Percentiles rank a stretch among this genome's conserved stretches.
Conservation (phyloP, 768 basidiomycete genomes). For the Hygrocybe coccinea region DNA sequence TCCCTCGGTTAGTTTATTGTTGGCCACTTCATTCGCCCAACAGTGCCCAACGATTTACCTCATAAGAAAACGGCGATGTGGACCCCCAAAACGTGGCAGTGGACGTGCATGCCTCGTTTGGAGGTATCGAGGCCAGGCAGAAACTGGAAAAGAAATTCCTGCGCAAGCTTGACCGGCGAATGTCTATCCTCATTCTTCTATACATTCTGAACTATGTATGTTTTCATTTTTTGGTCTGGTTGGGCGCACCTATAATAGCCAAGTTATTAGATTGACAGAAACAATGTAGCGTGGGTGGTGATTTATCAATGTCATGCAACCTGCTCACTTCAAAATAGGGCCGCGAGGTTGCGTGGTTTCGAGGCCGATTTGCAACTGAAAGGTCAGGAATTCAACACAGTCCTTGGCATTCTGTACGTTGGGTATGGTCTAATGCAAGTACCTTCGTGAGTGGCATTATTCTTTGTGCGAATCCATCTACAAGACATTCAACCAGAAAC, state of each 20-base stretch:
- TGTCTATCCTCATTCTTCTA: slow-evolving; percentile 46
- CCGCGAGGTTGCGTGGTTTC: slow-evolving; percentile 62
- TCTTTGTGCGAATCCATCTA: not conserved
- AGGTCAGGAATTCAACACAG: slow-evolving; percentile 56
- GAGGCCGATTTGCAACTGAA: slow-evolving; percentile 54
- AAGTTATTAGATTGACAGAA: slow-evolving; percentile 61
- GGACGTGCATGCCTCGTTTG: not conserved
- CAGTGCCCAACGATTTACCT: no score
- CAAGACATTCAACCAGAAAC: slow-evolving; percentile 40
- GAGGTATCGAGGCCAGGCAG: slow-evolving; percentile 8
- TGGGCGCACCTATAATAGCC: slow-evolving; percentile 35
- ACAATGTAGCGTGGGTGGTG: slow-evolving; percentile 53
- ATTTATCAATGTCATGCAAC: not conserved
- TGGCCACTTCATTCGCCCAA: no score
- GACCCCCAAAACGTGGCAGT: no score
- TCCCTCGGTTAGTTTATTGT: no score
- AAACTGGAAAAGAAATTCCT: slow-evolving; percentile 37
- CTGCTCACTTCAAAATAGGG: slow-evolving; percentile 31
- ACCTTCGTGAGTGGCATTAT: slow-evolving; percentile 49
- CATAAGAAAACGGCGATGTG: no score
- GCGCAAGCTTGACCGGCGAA: slow-evolving; percentile 47
- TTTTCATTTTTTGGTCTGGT: not conserved
- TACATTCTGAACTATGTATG: slow-evolving; percentile 43
- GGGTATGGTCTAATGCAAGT: slow-evolving; percentile 72
- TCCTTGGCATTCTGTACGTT: slow-evolving; percentile 60